phyloP scores from a whole-genome alignment of 768 basidiomycete species.

The Leccinellum rugosiceps region DNA sequence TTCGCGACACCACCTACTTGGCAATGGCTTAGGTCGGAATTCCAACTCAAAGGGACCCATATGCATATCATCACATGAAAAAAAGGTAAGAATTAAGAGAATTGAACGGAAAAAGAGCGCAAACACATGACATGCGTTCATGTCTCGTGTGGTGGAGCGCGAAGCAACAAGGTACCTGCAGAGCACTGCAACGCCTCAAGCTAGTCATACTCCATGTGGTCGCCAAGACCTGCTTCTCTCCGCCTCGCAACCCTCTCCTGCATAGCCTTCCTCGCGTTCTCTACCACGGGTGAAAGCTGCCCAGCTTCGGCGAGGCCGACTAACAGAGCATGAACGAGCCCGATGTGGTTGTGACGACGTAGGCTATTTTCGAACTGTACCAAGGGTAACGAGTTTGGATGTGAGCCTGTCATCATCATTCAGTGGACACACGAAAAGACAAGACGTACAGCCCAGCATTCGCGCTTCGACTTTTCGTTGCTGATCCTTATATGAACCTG shows the following conservation, averaged over 20 bases:
- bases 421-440: neutral
- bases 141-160: slow-evolving; percentile 1
- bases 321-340: slow-evolving; percentile 73
- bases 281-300: slow-evolving; percentile 50
- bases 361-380: slow-evolving; percentile 82
- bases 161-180: neutral
- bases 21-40: slow-evolving; percentile 3
- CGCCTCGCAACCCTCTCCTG: slow-evolving; percentile 40
- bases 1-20: neutral
- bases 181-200: neutral
- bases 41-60: neutral
- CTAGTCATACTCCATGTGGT: slow-evolving; percentile 41
- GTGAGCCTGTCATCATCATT: neutral
- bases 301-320: slow-evolving; percentile 70
- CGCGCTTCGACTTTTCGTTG: slow-evolving; percentile 71
- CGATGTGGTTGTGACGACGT: slow-evolving; percentile 83
- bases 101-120: neutral
- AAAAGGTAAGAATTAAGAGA: neutral
- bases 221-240: slow-evolving; percentile 38
- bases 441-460: slow-evolving; percentile 74
- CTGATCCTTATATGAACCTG: slow-evolving; percentile 55
- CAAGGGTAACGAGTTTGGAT: slow-evolving; percentile 1
- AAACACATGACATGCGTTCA: neutral
- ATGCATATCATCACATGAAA: slow-evolving; percentile 8
- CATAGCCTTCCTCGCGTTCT: slow-evolving; percentile 42